Conservation (phyloP, 2,329 filamentous ascomycete species). For the Grosmannia huntii region DNA sequence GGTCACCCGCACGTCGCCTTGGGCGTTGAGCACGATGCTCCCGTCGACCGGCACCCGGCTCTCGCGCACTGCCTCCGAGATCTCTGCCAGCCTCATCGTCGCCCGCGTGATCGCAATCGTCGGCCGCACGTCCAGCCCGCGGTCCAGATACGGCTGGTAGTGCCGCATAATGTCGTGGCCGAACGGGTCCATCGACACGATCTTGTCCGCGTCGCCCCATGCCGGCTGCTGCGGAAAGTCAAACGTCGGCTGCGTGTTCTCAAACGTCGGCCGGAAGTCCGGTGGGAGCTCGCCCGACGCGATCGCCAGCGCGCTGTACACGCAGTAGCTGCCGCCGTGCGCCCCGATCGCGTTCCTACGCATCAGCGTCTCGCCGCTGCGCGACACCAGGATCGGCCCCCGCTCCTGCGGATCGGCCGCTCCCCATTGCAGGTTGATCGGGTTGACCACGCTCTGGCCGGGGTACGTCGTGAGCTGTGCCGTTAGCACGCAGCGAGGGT, state of each 20-base stretch:
- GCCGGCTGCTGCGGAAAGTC: slow-evolving; percentile 3
- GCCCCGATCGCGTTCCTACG: slow-evolving; percentile 4
- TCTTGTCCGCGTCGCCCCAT: slow-evolving; percentile 2
- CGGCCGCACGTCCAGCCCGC: slow-evolving; percentile 4
- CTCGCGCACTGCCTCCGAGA: slow-evolving; percentile 1
- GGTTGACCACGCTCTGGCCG: slow-evolving; percentile 5
- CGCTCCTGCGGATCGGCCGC: slow-evolving; percentile 3
- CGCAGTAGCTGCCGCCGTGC: slow-evolving; percentile 5
- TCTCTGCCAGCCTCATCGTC: slow-evolving; percentile 4
- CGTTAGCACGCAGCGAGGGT: not conserved
- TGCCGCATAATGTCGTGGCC: slow-evolving; percentile 4
- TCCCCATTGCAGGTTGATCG: slow-evolving; percentile 3
- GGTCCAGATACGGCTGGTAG: slow-evolving; percentile 1
- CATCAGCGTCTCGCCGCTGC: slow-evolving; percentile 5
- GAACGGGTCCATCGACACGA: slow-evolving; percentile 5
- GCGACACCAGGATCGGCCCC: slow-evolving; percentile 2
- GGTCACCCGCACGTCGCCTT: slow-evolving; percentile 4
- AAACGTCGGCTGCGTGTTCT: slow-evolving; percentile 6
- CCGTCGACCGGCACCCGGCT: slow-evolving; percentile 2
- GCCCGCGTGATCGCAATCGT: slow-evolving; percentile 5
- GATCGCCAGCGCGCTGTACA: slow-evolving; percentile 5
- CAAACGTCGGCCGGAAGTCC: slow-evolving; percentile 5
- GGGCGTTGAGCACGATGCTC: not conserved
- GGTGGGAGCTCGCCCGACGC: slow-evolving; percentile 4
- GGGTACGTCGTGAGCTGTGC: slow-evolving; percentile 4